Conservation (phyloP, 129 eudicot species). For the Kitagawia praeruptora region DNA sequence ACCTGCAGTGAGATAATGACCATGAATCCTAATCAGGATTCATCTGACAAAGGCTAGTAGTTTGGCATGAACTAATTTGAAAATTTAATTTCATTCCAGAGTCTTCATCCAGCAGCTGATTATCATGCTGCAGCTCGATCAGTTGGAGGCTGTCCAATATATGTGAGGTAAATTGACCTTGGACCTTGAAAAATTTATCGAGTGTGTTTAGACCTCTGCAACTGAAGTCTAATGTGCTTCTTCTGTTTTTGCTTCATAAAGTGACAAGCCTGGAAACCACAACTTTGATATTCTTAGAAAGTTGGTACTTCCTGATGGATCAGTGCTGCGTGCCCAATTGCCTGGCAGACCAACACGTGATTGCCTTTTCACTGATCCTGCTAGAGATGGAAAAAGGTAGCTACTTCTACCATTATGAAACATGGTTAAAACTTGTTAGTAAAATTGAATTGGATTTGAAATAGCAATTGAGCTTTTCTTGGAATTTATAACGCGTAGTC, state of each 20-base stretch:
- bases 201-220: not conserved
- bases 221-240: not conserved
- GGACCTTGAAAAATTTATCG: not conserved
- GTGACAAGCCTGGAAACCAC: slow-evolving; percentile 93
- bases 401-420: not conserved
- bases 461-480: not conserved
- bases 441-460: slow-evolving; percentile 8
- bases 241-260: slow-evolving; percentile 15
- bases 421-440: not conserved
- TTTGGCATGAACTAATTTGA: not conserved
- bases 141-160: slow-evolving; percentile 87
- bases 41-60: not conserved
- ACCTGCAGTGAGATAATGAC: not conserved
- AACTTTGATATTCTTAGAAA: slow-evolving; percentile 74
- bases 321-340: slow-evolving; percentile 78
- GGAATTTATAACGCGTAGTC: not conserved
- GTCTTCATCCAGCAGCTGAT: slow-evolving; percentile 89
- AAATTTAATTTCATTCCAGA: slow-evolving; percentile 30
- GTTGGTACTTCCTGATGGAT: slow-evolving; percentile 91
- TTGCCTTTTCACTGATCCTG: slow-evolving; percentile 90
- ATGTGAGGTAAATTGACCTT: slow-evolving; percentile 55
- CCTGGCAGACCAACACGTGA: slow-evolving; percentile 88
- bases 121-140: slow-evolving; percentile 95
- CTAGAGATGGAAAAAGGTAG: slow-evolving; percentile 85
- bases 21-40: not conserved